These are phyloP conservation scores for Fusarium nodosum DNA, from an alignment of 2,329 filamentous ascomycete genomes.

Conservation along the genomic window DNA sequence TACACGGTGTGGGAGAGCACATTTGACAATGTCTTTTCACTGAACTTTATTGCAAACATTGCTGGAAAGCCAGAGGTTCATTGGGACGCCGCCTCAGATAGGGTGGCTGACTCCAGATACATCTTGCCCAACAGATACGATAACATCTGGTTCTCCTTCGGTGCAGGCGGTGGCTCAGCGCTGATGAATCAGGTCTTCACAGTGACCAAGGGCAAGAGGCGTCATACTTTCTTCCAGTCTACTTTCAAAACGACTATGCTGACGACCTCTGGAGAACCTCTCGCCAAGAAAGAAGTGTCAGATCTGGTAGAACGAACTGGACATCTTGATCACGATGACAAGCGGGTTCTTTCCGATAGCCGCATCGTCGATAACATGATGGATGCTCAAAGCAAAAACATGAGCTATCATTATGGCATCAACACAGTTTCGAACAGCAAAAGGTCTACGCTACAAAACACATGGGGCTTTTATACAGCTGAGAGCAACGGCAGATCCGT, in stretches of 20 bases:
- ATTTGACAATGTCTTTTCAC: constrained; percentile 21
- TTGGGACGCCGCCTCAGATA: constrained; percentile 26
- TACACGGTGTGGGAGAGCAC: constrained; percentile 35
- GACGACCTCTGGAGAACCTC: background rate
- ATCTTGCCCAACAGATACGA: constrained; percentile 26
- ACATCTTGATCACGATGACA: constrained; percentile 22
- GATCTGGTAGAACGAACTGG: constrained; percentile 27
- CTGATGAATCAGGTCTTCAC: constrained; percentile 38
- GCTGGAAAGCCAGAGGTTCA: constrained; percentile 33
- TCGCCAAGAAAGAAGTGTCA: constrained; percentile 6
- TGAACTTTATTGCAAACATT: background rate
- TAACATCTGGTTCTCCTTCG: constrained; percentile 37
- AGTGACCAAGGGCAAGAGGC: constrained; percentile 21
- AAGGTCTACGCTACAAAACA: constrained; percentile 11
- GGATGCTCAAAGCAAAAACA: constrained; percentile 8
- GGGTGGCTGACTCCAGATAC: constrained; percentile 13
- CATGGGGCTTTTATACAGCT: constrained; percentile 12
- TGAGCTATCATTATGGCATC: constrained; percentile 26
- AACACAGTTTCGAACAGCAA: constrained; percentile 13
- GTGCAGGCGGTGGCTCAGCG: constrained; percentile 31
- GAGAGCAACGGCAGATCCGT: fast-evolving
- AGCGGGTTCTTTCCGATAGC: background rate
- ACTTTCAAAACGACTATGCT: constrained; percentile 27
- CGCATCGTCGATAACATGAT: constrained; percentile 28
- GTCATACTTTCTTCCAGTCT: constrained; percentile 29